Percentiles rank a stretch among this genome's conserved stretches.
These are phyloP conservation scores for Fragaria nilgerrensis DNA, from an alignment of 306 rosid species.

Conservation along the genomic window DNA sequence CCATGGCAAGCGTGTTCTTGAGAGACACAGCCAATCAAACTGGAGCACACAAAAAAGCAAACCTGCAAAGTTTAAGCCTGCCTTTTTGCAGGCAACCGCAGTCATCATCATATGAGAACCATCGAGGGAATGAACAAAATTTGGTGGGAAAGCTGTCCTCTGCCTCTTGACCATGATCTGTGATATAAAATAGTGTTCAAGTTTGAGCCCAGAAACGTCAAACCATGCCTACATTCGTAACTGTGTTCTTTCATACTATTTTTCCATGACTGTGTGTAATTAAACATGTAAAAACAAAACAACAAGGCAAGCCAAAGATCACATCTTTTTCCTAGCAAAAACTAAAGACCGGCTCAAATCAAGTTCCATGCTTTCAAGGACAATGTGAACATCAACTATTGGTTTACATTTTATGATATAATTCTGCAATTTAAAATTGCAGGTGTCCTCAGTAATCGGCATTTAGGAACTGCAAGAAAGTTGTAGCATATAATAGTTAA, in stretches of 20 bases:
- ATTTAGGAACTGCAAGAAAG: neutral
- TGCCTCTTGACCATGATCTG: conserved; percentile 80
- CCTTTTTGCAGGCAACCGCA: conserved; percentile 82
- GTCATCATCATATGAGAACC: conserved; percentile 99
- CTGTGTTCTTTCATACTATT: neutral
- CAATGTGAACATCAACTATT: neutral
- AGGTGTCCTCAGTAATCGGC: neutral
- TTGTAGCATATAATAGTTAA: neutral
- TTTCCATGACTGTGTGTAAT: neutral
- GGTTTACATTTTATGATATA: neutral
- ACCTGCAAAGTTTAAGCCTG: conserved; percentile 91
- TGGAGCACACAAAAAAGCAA: conserved; percentile 15
- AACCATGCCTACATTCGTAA: neutral
- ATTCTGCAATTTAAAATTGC: neutral
- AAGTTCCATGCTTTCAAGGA: neutral
- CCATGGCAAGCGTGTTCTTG: conserved; percentile 6
- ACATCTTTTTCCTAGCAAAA: neutral
- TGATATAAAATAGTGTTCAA: conserved; percentile 11
- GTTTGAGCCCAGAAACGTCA: neutral
- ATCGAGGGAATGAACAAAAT: conserved; percentile 95
- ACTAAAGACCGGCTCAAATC: neutral
- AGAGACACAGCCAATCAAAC: conserved; percentile 2
- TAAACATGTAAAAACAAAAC: neutral
- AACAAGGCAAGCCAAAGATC: neutral
- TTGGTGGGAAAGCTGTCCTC: conserved; percentile 92